phyloP scores from a whole-genome alignment of 352 stramenopile species.

The Discostella stelligera region DNA sequence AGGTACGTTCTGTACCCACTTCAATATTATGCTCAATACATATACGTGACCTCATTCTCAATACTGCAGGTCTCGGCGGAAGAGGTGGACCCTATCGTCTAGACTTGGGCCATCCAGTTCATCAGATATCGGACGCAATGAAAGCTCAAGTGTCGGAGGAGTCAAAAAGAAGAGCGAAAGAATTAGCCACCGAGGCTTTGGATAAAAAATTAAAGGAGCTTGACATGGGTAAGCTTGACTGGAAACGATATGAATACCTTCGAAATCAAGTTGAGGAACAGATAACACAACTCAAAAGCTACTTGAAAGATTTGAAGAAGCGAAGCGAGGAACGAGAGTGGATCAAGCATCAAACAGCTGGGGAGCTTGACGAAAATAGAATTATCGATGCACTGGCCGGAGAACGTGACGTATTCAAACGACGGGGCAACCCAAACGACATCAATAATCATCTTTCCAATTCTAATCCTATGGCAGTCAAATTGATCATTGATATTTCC shows the following conservation, averaged over 20 bases:
- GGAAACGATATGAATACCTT: conserved; percentile 75
- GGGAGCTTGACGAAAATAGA: conserved; percentile 94
- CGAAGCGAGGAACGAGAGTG: conserved; percentile 88
- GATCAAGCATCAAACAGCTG: conserved; percentile 89
- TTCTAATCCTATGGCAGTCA: conserved; percentile 83
- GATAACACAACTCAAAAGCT: conserved; percentile 66
- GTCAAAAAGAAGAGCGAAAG: conserved; percentile 77
- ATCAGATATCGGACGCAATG: conserved; percentile 90
- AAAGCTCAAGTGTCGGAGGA: conserved; percentile 92
- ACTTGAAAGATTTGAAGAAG: conserved; percentile 86
- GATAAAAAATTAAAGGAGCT: conserved; percentile 62
- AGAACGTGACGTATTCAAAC: conserved; percentile 91
- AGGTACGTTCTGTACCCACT: conserved; percentile 45
- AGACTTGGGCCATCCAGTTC: conserved; percentile 90
- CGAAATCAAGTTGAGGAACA: conserved; percentile 58
- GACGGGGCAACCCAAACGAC: conserved; percentile 83
- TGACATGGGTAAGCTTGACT: conserved; percentile 76
- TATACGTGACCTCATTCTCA: neutral
- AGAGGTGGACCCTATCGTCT: conserved; percentile 92
- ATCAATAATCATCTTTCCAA: conserved; percentile 19
- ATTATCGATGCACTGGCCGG: conserved; percentile 91
- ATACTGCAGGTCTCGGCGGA: conserved; percentile 83
- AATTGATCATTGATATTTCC: conserved; percentile 92
- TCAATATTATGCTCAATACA: conserved; percentile 25
- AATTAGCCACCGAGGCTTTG: conserved; percentile 65